Percentiles rank a stretch among this genome's conserved stretches.
Conservation (phyloP, 257 asterid genomes). For the Solanum etuberosum region DNA sequence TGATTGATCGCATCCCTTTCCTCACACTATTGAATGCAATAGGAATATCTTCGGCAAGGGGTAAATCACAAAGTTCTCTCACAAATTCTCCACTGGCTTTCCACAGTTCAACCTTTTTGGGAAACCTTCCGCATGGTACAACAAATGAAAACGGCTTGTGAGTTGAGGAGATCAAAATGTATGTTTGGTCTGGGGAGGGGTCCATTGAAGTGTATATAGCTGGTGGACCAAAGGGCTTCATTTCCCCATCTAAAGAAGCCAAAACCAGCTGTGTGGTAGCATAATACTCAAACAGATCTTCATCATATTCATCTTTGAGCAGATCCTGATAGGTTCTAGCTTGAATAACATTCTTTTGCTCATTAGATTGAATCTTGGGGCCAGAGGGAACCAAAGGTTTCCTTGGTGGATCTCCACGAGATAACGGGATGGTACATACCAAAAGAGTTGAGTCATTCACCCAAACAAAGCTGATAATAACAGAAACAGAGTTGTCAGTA, state of each 20-base stretch:
- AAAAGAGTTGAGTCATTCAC: slow-evolving; percentile 68
- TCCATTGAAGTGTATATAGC: slow-evolving; percentile 88
- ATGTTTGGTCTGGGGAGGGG: slow-evolving; percentile 89
- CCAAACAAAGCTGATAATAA: slow-evolving; percentile 73
- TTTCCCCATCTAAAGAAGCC: slow-evolving; percentile 71
- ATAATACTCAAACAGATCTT: slow-evolving; percentile 75
- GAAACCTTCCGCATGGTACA: slow-evolving; percentile 93
- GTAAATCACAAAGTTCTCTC: slow-evolving; percentile 88
- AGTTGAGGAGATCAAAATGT: slow-evolving; percentile 53
- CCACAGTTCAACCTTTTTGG: slow-evolving; percentile 82
- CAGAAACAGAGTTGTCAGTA: background rate
- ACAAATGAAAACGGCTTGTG: slow-evolving; percentile 83
- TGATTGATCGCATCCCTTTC: slow-evolving; percentile 81
- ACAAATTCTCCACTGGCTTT: slow-evolving; percentile 64
- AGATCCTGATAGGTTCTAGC: slow-evolving; percentile 90
- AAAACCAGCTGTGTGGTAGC: slow-evolving; percentile 80
- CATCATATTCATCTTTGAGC: slow-evolving; percentile 89
- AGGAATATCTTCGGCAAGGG: slow-evolving; percentile 95
- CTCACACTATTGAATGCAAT: slow-evolving; percentile 75
- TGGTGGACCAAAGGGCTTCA: slow-evolving; percentile 64
- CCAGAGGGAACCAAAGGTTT: slow-evolving; percentile 85
- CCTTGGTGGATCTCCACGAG: slow-evolving; percentile 91
- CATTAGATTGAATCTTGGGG: slow-evolving; percentile 94
- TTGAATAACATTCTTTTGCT: slow-evolving; percentile 59
- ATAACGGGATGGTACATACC: slow-evolving; percentile 84